Conservation (phyloP, 2,329 filamentous ascomycete genomes). For the Xylaria sp. region DNA sequence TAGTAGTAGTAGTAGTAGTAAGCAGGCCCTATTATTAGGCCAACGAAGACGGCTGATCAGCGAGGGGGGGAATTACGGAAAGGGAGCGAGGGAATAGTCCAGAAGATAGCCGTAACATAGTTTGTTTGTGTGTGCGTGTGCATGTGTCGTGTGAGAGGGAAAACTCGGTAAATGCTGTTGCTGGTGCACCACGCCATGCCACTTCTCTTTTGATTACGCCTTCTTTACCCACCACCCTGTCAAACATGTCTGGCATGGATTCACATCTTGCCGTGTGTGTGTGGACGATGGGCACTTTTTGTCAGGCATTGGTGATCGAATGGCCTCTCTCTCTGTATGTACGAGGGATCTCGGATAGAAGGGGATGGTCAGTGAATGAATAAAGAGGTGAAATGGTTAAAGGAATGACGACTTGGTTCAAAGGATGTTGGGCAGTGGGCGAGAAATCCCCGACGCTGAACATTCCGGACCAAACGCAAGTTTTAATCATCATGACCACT, state of each 20-base stretch:
- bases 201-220: conserved; percentile 26
- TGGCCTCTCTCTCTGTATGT: no score
- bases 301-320: conserved; percentile 11
- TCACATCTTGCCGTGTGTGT: conserved; percentile 8
- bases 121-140: no score
- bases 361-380: no score
- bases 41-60: conserved; percentile 33
- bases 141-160: conserved; percentile 32
- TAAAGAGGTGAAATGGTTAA: not conserved
- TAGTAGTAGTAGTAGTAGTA: no score
- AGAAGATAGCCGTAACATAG: not conserved
- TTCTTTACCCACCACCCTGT: conserved; percentile 19
- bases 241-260: conserved; percentile 15
- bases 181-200: conserved; percentile 30
- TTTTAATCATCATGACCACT: conserved; percentile 30
- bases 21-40: conserved; percentile 35
- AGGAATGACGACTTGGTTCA: not conserved
- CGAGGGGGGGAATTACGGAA: conserved; percentile 11
- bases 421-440: not conserved
- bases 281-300: not conserved
- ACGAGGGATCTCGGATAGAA: no score
- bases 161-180: conserved; percentile 36
- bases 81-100: conserved; percentile 1
- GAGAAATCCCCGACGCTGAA: conserved; percentile 18
- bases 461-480: conserved; percentile 26